A percentile compares a stretch with the other conserved stretches of the same genome.
Conservation (phyloP, 768 basidiomycete species). For the Baorangia bicolor region DNA sequence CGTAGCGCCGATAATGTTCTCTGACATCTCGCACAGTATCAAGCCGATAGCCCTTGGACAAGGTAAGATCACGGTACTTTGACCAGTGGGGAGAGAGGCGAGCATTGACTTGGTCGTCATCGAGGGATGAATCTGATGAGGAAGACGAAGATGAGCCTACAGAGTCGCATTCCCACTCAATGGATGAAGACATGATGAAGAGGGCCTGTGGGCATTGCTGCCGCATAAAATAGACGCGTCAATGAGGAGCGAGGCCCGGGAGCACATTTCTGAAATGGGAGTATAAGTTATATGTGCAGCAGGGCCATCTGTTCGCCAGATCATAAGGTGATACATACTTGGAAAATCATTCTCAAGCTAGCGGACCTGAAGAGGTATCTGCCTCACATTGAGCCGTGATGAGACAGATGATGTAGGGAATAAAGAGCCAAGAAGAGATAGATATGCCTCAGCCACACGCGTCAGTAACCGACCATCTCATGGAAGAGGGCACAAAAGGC, state of each 20-base stretch:
- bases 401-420: conserved; percentile 6
- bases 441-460: no score
- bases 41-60: conserved; percentile 55
- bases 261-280: background rate
- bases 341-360: conserved; percentile 1
- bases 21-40: conserved; percentile 71
- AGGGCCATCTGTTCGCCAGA: no score
- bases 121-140: conserved; percentile 52
- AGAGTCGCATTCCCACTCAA: conserved; percentile 32
- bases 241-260: background rate
- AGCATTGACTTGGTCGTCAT: conserved; percentile 51
- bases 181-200: conserved; percentile 72
- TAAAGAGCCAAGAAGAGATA: conserved; percentile 11
- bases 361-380: background rate
- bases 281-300: no score
- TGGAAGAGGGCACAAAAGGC: conserved; percentile 83
- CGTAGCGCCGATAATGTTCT: conserved; percentile 47
- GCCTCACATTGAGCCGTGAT: background rate
- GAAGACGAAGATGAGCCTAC: conserved; percentile 38
- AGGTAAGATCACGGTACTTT: conserved; percentile 47
- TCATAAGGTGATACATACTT: background rate
- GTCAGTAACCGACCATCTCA: no score
- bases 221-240: conserved; percentile 12
- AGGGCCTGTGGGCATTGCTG: conserved; percentile 23
- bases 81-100: conserved; percentile 65